phyloP scores from a whole-genome alignment of 2,329 filamentous ascomycete genomes.

The Westerdykella aurantiaca region DNA sequence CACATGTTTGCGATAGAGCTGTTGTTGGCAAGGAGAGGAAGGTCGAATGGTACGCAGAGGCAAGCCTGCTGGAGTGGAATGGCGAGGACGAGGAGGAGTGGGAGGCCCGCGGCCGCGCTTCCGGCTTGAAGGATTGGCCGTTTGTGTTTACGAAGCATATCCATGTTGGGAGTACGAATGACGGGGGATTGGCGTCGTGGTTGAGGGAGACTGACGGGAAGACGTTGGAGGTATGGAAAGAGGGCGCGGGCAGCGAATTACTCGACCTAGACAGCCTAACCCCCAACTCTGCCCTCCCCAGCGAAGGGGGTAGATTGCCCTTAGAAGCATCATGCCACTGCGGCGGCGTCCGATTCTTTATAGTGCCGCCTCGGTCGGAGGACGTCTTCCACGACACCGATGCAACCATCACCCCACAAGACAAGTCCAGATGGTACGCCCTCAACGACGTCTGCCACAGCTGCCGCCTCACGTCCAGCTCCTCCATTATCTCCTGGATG shows the following conservation, averaged over 20 bases:
- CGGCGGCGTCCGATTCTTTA: conserved; percentile 49
- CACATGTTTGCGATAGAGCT: conserved; percentile 31
- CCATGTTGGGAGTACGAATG: conserved; percentile 29
- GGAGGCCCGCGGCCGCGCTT: conserved; percentile 7
- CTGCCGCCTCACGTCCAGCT: conserved; percentile 57
- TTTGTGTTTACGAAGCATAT: conserved; percentile 20
- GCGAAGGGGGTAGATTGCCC: not conserved
- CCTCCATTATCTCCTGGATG: conserved; percentile 60
- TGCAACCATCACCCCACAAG: conserved; percentile 50
- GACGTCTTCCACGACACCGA: conserved; percentile 48
- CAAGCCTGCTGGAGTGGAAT: conserved; percentile 18
- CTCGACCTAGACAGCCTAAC: conserved; percentile 1
- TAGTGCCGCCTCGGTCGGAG: conserved; percentile 50
- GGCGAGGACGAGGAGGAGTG: conserved; percentile 16
- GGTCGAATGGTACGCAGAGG: conserved; percentile 14
- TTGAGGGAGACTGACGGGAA: conserved; percentile 20
- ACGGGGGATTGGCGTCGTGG: conserved; percentile 38
- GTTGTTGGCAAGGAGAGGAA: not conserved
- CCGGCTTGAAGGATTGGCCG: conserved; percentile 19
- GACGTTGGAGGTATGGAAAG: conserved; percentile 22
- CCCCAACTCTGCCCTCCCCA: not conserved
- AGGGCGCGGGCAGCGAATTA: conserved; percentile 1
- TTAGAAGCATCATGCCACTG: conserved; percentile 52
- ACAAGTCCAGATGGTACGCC: conserved; percentile 57
- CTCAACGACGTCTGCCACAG: conserved; percentile 48